Conservation (phyloP, 1,139 yeast species). For the Candida smagusa region DNA sequence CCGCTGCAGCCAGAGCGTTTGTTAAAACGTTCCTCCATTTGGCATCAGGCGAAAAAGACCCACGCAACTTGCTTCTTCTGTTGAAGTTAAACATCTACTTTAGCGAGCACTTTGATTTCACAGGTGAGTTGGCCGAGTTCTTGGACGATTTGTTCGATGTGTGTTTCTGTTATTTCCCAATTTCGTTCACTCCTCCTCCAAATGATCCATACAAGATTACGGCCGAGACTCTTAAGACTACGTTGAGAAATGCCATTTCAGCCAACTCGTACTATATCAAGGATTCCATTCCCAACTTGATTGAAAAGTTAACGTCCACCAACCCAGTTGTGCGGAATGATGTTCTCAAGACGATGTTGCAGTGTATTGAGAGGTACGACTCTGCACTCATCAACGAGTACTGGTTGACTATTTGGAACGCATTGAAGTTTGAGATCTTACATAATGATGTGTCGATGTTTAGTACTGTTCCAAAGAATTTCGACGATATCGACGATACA, state of each 20-base stretch:
- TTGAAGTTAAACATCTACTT: conserved; percentile 57
- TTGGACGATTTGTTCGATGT: conserved; percentile 72
- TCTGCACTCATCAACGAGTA: conserved; percentile 44
- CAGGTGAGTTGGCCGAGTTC: conserved; percentile 27
- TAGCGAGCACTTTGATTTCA: conserved; percentile 41
- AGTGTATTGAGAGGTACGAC: conserved; percentile 55
- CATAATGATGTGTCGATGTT: conserved; percentile 58
- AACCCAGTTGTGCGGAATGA: conserved; percentile 77
- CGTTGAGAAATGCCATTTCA: conserved; percentile 59
- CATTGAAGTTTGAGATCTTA: conserved; percentile 79
- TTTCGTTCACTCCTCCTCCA: conserved; percentile 89
- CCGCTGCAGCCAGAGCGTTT: conserved; percentile 32
- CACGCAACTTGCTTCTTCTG: conserved; percentile 73
- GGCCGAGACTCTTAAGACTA: conserved; percentile 61
- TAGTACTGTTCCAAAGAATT: conserved; percentile 30
- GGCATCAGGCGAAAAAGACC: conserved; percentile 91
- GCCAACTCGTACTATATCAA: conserved; percentile 64
- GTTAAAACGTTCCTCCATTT: conserved; percentile 60
- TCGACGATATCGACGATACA: conserved; percentile 29
- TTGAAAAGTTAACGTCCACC: conserved; percentile 84
- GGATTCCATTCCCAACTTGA: conserved; percentile 71
- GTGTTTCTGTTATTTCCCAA: conserved; percentile 93
- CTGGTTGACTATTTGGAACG: conserved; percentile 83
- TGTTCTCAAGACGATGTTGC: conserved; percentile 58
- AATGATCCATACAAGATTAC: conserved; percentile 88